Evolutionary conservation across 805 yeast species (phyloP).

Genomic region (Wickerhamiella vanderwaltii): DNA sequence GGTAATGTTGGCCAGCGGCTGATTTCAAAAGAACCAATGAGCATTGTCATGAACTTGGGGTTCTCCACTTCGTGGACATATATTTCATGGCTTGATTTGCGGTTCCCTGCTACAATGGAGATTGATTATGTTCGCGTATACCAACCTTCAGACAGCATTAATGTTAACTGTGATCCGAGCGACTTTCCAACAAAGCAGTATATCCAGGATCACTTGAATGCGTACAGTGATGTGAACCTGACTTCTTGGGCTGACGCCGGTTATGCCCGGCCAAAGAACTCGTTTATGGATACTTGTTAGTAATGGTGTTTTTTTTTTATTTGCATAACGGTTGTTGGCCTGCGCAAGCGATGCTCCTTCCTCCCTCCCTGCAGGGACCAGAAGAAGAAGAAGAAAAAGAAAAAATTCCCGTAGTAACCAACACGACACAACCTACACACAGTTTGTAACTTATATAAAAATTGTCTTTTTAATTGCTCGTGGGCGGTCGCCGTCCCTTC

Average conservation of each 20-base stretch:
- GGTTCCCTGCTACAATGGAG: constrained; percentile 65
- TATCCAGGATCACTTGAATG: constrained; percentile 54
- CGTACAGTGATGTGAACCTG: constrained; percentile 55
- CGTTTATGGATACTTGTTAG: constrained; percentile 39
- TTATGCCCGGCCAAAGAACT: constrained; percentile 53
- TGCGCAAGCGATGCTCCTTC: too few relatives aligned
- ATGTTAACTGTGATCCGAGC: constrained; percentile 72
- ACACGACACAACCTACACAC: too few relatives aligned
- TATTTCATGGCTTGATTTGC: constrained; percentile 71
- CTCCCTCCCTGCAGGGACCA: too few relatives aligned
- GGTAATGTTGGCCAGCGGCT: constrained; percentile 81
- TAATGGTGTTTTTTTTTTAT: neutral
- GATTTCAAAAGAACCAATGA: constrained; percentile 86
- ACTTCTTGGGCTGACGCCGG: constrained; percentile 74
- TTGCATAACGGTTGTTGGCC: neutral
- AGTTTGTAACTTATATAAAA: too few relatives aligned
- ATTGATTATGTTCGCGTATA: constrained; percentile 85
- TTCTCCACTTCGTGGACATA: constrained; percentile 86
- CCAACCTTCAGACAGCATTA: constrained; percentile 56
- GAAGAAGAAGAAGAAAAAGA: too few relatives aligned
- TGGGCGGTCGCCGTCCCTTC: too few relatives aligned
- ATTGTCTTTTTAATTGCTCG: too few relatives aligned
- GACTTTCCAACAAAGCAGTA: constrained; percentile 80
- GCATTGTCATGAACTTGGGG: constrained; percentile 77
- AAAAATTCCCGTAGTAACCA: too few relatives aligned